Evolutionary conservation across 169 alveolate species (phyloP).

Genomic region (Cyclospora cayetanensis): DNA sequence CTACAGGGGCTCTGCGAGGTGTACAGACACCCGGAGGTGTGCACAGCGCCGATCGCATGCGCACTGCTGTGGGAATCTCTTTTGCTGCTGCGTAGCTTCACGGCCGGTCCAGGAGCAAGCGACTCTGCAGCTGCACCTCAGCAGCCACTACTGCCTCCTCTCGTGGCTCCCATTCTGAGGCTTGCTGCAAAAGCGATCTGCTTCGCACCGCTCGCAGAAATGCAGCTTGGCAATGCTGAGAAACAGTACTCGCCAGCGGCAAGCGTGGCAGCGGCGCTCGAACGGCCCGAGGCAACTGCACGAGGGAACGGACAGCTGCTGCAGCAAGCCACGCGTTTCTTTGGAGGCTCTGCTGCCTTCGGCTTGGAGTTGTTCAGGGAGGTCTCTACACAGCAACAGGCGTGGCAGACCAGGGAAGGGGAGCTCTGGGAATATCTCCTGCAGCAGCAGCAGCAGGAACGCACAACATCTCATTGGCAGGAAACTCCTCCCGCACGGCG

Average conservation of each 20-base stretch:
- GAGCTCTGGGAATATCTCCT: slow-evolving; percentile 1
- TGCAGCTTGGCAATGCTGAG: not conserved
- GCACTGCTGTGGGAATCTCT: slow-evolving; percentile 54
- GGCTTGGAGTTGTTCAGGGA: slow-evolving; percentile 27
- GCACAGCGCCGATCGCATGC: slow-evolving; percentile 8
- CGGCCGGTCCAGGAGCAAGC: not conserved
- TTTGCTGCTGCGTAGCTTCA: not conserved
- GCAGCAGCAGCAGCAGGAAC: slow-evolving; percentile 29
- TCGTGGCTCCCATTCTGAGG: not conserved
- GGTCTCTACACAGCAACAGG: slow-evolving; percentile 23
- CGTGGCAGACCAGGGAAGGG: slow-evolving; percentile 1
- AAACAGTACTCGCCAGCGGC: slow-evolving; percentile 3
- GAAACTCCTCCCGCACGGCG: too few species aligned
- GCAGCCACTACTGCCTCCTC: not conserved
- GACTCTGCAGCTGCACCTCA: not conserved
- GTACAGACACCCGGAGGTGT: slow-evolving; percentile 35
- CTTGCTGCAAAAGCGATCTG: not conserved
- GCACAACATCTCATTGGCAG: too few species aligned
- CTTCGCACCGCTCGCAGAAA: not conserved
- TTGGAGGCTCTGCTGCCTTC: slow-evolving; percentile 22
- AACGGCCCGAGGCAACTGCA: not conserved
- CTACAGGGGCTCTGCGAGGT: slow-evolving; percentile 26
- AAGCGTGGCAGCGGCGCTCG: not conserved
- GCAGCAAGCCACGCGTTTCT: slow-evolving; percentile 33
- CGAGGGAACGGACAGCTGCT: slow-evolving; percentile 7